Percentiles rank a stretch among this genome's conserved stretches.
phyloP scores from a whole-genome alignment of 495 filamentous ascomycete genomes.

The Penicillium cinerascens region DNA sequence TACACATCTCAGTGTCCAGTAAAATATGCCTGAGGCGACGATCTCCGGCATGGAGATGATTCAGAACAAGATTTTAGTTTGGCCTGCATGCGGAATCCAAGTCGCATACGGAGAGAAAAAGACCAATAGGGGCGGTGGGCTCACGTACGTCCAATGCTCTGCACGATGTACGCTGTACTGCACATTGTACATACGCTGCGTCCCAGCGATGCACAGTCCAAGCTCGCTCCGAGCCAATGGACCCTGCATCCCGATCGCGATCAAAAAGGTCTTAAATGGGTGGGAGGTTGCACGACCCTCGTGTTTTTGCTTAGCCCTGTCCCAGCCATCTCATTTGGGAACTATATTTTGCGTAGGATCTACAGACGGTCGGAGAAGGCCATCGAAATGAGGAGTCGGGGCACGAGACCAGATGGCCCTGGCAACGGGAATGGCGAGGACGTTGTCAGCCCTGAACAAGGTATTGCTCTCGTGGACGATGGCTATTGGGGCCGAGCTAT shows the following conservation, averaged over 20 bases:
- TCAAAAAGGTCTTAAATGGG: background rate
- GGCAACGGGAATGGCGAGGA: background rate
- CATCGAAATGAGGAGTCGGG: background rate
- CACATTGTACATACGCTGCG: background rate
- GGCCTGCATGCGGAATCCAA: slow-evolving; percentile 6
- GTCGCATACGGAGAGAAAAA: slow-evolving; percentile 18
- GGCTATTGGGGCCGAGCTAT: background rate
- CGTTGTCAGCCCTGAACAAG: slow-evolving; percentile 2
- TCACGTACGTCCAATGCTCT: slow-evolving; percentile 4
- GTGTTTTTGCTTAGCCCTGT: background rate
- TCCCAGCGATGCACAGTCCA: background rate
- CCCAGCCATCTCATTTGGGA: background rate
- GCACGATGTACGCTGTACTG: slow-evolving; percentile 3
- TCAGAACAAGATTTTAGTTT: slow-evolving; percentile 2
- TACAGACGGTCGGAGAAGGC: background rate
- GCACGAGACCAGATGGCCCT: background rate
- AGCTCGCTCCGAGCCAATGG: background rate
- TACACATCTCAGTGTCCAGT: no score
- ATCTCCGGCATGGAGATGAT: background rate
- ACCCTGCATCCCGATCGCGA: background rate
- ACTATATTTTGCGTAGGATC: background rate
- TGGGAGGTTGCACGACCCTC: background rate
- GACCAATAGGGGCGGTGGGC: slow-evolving; percentile 14
- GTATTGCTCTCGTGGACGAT: slow-evolving; percentile 5
- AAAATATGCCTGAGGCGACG: background rate